These are phyloP conservation scores for Debaryomyces fabryi DNA, from an alignment of 1,139 yeast genomes.

Conservation along the genomic window DNA sequence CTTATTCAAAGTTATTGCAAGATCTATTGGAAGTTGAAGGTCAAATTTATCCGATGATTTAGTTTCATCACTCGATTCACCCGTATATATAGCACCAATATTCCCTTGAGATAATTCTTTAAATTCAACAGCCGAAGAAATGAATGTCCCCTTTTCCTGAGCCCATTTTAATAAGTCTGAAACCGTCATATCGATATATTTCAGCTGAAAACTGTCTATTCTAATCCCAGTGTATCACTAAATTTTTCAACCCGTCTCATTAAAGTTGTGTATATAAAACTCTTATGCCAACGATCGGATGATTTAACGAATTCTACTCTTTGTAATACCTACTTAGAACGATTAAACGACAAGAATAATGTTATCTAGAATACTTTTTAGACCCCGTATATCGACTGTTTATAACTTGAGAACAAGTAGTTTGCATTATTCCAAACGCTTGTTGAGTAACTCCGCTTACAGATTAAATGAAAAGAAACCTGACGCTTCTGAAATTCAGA, in stretches of 20 bases:
- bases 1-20: slow-evolving; percentile 42
- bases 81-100: slow-evolving; percentile 39
- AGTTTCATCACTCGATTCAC: slow-evolving; percentile 5
- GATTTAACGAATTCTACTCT: neutral
- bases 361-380: slow-evolving; percentile 1
- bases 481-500: neutral
- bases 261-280: neutral
- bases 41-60: slow-evolving; percentile 15
- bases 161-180: slow-evolving; percentile 52
- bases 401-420: neutral
- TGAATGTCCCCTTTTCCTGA: slow-evolving; percentile 44
- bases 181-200: slow-evolving; percentile 17
- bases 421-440: slow-evolving; percentile 1
- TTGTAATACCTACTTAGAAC: neutral
- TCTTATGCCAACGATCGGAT: neutral
- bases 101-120: slow-evolving; percentile 29
- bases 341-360: neutral
- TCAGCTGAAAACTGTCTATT: neutral
- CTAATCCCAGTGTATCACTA: neutral
- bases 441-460: slow-evolving; percentile 6
- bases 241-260: neutral
- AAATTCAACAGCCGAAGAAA: slow-evolving; percentile 31
- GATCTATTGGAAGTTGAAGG: slow-evolving; percentile 38
- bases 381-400: neutral
- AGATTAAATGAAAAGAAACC: slow-evolving; percentile 9